Evolutionary conservation across 169 alveolate genomes (phyloP).

Genomic region (Cryptosporidium bovis): DNA sequence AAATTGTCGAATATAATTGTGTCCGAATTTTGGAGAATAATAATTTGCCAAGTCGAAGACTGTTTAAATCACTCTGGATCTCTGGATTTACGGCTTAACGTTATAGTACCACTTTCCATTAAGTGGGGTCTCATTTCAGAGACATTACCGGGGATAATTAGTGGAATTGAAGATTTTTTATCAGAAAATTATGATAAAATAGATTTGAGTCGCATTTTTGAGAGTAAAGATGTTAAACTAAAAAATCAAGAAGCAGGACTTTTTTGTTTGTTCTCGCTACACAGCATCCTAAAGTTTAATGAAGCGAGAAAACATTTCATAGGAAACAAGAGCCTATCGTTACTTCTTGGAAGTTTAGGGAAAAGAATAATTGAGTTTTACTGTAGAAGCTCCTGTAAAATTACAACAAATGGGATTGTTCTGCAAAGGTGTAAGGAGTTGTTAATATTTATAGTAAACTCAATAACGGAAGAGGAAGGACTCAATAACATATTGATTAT

Average conservation of each 20-base stretch:
- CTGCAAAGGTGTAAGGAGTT: too few species aligned
- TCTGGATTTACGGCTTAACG: background rate
- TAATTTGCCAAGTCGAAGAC: background rate
- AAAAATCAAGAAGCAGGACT: background rate
- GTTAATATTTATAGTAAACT: too few species aligned
- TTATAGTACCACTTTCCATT: conserved; percentile 1
- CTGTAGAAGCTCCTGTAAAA: too few species aligned
- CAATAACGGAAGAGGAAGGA: too few species aligned
- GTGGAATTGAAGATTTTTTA: background rate
- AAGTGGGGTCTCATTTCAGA: conserved; percentile 13
- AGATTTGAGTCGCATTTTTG: background rate
- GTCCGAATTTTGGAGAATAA: conserved; percentile 31
- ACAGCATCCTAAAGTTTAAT: conserved; percentile 3
- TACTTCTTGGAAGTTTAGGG: background rate
- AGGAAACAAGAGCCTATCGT: background rate
- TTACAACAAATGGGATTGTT: too few species aligned
- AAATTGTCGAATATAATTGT: background rate
- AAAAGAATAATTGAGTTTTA: background rate
- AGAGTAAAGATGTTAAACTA: background rate
- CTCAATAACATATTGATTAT: too few species aligned
- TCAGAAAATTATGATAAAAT: background rate
- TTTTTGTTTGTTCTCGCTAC: background rate
- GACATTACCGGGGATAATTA: background rate
- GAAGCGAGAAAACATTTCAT: conserved; percentile 5
- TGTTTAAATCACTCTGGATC: background rate